Conservation (phyloP, 2,329 filamentous ascomycete genomes). For the Phyllosticta citrichinensis region DNA sequence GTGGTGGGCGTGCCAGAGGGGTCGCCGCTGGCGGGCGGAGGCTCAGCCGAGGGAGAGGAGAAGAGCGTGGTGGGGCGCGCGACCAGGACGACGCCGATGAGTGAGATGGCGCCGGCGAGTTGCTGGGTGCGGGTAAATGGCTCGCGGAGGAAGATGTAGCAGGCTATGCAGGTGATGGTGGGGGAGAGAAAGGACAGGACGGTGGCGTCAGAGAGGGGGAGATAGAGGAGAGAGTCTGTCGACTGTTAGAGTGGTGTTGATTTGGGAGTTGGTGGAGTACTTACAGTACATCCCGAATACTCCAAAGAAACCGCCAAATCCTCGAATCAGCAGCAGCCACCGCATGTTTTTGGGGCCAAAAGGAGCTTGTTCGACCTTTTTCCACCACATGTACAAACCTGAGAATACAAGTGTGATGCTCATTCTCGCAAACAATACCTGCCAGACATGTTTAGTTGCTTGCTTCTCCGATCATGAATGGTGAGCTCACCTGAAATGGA, state of each 20-base stretch:
- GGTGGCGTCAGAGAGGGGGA: slow-evolving; percentile 77
- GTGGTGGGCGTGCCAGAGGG: slow-evolving; percentile 18
- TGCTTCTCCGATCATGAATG: not conserved
- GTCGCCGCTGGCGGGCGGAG: slow-evolving; percentile 22
- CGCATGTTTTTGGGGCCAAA: slow-evolving; percentile 59
- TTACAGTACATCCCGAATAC: slow-evolving; percentile 64
- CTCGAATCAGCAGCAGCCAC: slow-evolving; percentile 56
- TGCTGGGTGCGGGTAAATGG: slow-evolving; percentile 71
- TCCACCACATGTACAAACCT: slow-evolving; percentile 63
- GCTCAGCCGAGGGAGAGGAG: slow-evolving; percentile 20
- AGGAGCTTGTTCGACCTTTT: slow-evolving; percentile 56
- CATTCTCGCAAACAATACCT: slow-evolving; percentile 73
- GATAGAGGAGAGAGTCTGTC: slow-evolving; percentile 57
- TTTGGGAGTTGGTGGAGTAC: slow-evolving; percentile 18
- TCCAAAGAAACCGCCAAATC: slow-evolving; percentile 63
- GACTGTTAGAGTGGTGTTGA: slow-evolving; percentile 19
- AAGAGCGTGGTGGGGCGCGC: slow-evolving; percentile 59
- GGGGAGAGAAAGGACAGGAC: slow-evolving; percentile 84
- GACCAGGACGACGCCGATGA: slow-evolving; percentile 74
- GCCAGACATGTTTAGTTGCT: not conserved
- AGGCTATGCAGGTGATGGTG: slow-evolving; percentile 68
- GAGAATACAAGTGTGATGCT: slow-evolving; percentile 58
- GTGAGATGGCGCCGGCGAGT: slow-evolving; percentile 62
- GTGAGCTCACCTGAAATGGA: slow-evolving; percentile 54
- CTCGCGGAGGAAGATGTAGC: slow-evolving; percentile 64